These are phyloP conservation scores for Suaeda aralocaspica DNA, from an alignment of 148 eudicot genomes.

Conservation along the genomic window DNA sequence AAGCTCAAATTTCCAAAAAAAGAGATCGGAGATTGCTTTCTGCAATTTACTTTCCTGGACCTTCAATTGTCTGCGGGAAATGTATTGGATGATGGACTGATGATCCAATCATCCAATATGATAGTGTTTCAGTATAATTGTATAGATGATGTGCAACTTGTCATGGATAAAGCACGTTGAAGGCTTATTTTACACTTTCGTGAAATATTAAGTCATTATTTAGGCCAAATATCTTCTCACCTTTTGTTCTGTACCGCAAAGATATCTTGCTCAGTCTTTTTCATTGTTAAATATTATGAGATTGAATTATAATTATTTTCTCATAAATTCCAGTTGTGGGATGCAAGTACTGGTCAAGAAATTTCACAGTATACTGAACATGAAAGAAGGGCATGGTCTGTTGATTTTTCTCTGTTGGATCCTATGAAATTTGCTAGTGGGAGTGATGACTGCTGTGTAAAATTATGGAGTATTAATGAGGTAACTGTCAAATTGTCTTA, in stretches of 20 bases:
- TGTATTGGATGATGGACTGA: no score
- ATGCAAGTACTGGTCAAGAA: conserved; percentile 71
- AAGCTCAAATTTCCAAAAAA: neutral
- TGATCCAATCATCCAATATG: no score
- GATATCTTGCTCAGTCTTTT: neutral
- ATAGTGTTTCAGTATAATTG: no score
- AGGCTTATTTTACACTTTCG: neutral
- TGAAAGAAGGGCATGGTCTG: conserved; percentile 84
- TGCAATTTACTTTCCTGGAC: neutral
- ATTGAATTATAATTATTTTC: neutral
- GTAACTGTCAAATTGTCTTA: conserved; percentile 29
- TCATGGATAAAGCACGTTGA: neutral
- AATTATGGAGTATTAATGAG: conserved; percentile 84
- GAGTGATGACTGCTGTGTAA: conserved; percentile 80
- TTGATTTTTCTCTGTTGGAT: conserved; percentile 77
- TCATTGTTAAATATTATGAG: neutral
- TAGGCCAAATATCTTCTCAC: neutral
- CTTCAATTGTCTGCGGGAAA: neutral
- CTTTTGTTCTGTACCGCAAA: neutral
- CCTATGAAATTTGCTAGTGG: conserved; percentile 86
- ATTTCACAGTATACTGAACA: conserved; percentile 60
- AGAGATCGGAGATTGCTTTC: neutral
- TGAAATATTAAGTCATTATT: neutral
- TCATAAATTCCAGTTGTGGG: conserved; percentile 70
- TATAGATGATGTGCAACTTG: no score